phyloP scores from a whole-genome alignment of 2,329 filamentous ascomycete genomes.

The Xylaria sp. region DNA sequence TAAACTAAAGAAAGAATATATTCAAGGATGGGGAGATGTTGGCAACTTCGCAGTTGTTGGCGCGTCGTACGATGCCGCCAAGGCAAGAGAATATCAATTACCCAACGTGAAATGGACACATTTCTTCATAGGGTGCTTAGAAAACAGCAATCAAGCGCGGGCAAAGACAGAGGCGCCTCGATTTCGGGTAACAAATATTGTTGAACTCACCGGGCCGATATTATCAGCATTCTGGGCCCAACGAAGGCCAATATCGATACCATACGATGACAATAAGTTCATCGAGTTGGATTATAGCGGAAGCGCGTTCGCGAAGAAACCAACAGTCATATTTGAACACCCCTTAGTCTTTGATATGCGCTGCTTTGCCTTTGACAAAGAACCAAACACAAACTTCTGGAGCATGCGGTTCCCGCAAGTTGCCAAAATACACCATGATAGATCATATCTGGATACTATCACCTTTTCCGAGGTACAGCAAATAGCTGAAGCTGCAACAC shows the following conservation, averaged over 20 bases:
- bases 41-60: slow-evolving; percentile 86
- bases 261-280: slow-evolving; percentile 52
- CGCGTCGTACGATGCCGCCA: slow-evolving; percentile 74
- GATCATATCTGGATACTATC: slow-evolving; percentile 74
- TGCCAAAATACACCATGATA: slow-evolving; percentile 80
- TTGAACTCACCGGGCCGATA: slow-evolving; percentile 65
- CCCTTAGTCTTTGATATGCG: slow-evolving; percentile 84
- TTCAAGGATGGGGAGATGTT: slow-evolving; percentile 80
- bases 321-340: slow-evolving; percentile 69
- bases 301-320: slow-evolving; percentile 57
- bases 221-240: slow-evolving; percentile 62
- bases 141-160: slow-evolving; percentile 71
- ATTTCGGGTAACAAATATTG: slow-evolving; percentile 74
- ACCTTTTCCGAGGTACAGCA: slow-evolving; percentile 76
- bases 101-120: slow-evolving; percentile 77
- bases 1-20: slow-evolving; percentile 90
- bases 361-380: slow-evolving; percentile 82
- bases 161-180: slow-evolving; percentile 63
- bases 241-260: slow-evolving; percentile 58
- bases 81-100: slow-evolving; percentile 66
- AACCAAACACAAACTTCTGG: slow-evolving; percentile 75
- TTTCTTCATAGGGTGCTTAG: slow-evolving; percentile 81
- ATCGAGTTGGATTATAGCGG: slow-evolving; percentile 58
- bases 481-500: slow-evolving; percentile 69
- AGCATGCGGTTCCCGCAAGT: slow-evolving; percentile 81